These are phyloP conservation scores for Breynia disticha DNA, from an alignment of 441 rosid species.

Conservation along the genomic window DNA sequence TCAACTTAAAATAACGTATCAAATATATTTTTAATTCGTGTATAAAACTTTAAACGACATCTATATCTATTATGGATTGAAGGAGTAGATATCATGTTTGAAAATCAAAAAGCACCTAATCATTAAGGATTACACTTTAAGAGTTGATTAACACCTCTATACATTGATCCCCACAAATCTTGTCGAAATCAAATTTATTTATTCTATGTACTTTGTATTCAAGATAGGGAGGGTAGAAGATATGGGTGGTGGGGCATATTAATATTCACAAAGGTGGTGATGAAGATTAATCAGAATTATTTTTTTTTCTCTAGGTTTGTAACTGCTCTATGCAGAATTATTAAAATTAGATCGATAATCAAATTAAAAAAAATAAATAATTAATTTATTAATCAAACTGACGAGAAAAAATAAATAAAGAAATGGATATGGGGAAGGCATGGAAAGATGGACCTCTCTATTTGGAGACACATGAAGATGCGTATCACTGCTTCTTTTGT, in stretches of 20 bases:
- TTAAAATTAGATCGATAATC: not conserved
- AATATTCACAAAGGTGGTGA: conserved; percentile 12
- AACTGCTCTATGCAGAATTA: conserved; percentile 15
- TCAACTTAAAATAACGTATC: too few species aligned
- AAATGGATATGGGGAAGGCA: conserved; percentile 12
- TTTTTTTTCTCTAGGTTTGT: conserved; percentile 10
- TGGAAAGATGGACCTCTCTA: conserved; percentile 36
- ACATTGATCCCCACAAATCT: too few species aligned
- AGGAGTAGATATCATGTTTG: too few species aligned
- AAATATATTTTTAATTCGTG: too few species aligned
- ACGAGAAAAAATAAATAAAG: conserved; percentile 5
- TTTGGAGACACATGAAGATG: conserved; percentile 31
- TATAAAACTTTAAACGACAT: too few species aligned
- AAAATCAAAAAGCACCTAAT: too few species aligned
- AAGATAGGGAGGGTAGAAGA: not conserved
- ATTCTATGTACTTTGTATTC: too few species aligned
- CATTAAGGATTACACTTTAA: too few species aligned
- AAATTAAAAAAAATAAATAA: not conserved
- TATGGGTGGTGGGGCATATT: conserved; percentile 10
- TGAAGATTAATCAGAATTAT: conserved; percentile 1
- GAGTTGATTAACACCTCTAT: too few species aligned
- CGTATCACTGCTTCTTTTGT: conserved; percentile 11
- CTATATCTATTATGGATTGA: too few species aligned
- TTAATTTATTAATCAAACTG: too few species aligned
- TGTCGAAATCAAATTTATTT: too few species aligned